Evolutionary conservation across 352 stramenopile species (phyloP).

Genomic region (Aphanomyces invadans): DNA sequence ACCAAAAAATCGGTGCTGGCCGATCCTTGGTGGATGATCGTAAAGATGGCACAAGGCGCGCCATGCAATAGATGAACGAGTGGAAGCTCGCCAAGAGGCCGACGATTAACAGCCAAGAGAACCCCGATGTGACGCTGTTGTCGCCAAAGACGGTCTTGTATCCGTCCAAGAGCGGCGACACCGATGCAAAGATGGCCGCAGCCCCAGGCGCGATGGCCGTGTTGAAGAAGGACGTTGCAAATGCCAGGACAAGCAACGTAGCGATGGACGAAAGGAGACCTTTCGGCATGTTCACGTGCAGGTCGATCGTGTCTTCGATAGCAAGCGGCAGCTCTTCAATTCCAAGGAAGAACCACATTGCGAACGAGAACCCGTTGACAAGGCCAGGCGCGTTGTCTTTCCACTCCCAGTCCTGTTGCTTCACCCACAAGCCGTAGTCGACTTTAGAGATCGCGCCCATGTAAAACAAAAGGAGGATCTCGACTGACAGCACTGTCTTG

Average conservation of each 20-base stretch:
- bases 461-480: constrained; percentile 61
- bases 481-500: constrained; percentile 44
- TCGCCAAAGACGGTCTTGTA: constrained; percentile 65
- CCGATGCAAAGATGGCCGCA: constrained; percentile 34
- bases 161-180: constrained; percentile 44
- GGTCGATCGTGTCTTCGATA: constrained; percentile 57
- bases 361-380: constrained; percentile 51
- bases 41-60: constrained; percentile 45
- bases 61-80: constrained; percentile 78
- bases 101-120: constrained; percentile 60
- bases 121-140: constrained; percentile 53
- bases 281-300: constrained; percentile 47
- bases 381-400: constrained; percentile 40
- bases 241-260: constrained; percentile 43
- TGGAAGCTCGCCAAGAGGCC: constrained; percentile 59
- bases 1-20: constrained; percentile 52
- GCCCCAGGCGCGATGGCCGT: constrained; percentile 55
- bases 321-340: constrained; percentile 61
- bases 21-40: constrained; percentile 41
- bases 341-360: constrained; percentile 63
- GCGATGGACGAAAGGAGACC: constrained; percentile 50
- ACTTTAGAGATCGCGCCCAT: constrained; percentile 46
- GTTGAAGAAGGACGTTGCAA: constrained; percentile 58
- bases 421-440: constrained; percentile 49
- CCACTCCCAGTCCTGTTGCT: constrained; percentile 40